Evolutionary conservation across 768 basidiomycete species (phyloP), one percentile per base, ranked within the genome.

Genomic region (Tylopilus sp.): DNA sequence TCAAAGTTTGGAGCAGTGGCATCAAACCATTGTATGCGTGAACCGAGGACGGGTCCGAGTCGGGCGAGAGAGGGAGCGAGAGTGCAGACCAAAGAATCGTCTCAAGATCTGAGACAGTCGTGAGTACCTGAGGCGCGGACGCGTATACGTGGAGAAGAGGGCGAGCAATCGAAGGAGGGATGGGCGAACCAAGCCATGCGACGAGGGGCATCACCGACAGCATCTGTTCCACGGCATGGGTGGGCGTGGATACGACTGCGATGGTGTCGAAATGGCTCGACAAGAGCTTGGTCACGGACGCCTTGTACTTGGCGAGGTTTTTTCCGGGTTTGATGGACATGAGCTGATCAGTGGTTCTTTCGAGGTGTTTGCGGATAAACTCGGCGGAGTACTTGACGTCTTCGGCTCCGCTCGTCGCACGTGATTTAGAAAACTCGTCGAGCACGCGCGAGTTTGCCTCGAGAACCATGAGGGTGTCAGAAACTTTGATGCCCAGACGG

Each of bases 121-220:
- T 10, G 10, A 84, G 71, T 5, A 71, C 66, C 26, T 38, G 54
- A 45, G 58, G 71, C 65, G 75, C 64, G n/a, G 70, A 56, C 50
- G 68, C 68, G 61, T 83, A 85, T 13, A 78, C 63, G 31, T 79
- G 70, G 28, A 85, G 64, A 54, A 76, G 70, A 48, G 71, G 67
- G 8, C 69, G 64, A 3, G 74, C 72, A 17, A 77, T 70, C 34
- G 65, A 65, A 1, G 67, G 60, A 5, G 68, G 57, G 0, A 73
- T 67, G 34, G 69, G 61, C 33, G 76, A 57, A 24, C 71, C 70
- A 24, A 75, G 61, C n/a, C 43, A 57, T 11, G 59, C 60, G 8
- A 71, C 70, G 7, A 78, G 47, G 3, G 73, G 66, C 5, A 73
- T 63, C 21, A 62, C 22, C 0, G 60, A 47, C 11, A 56, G 17